phyloP scores from a whole-genome alignment of 257 asterid genomes.

The Rubia yunnanensis region DNA sequence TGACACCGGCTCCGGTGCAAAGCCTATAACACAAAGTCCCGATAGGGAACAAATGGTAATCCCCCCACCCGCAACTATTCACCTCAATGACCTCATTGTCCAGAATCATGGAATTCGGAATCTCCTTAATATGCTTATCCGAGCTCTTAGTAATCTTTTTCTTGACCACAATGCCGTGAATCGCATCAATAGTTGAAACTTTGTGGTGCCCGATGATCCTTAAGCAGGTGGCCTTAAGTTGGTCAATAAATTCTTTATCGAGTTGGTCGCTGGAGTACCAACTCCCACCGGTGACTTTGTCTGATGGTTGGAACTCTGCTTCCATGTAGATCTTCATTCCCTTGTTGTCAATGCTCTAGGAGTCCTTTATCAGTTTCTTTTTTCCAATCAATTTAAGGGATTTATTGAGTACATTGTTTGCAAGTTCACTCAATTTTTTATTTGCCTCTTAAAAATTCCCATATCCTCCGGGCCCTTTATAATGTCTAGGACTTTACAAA shows the following conservation, averaged over 20 bases:
- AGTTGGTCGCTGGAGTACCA: not conserved
- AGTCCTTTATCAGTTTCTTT: not conserved
- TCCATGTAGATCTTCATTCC: not conserved
- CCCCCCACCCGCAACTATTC: slow-evolving; percentile 70
- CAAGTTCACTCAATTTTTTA: not conserved
- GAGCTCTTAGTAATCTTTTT: not conserved
- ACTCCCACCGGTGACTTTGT: not conserved
- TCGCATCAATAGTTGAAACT: not conserved
- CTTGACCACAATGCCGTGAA: not conserved
- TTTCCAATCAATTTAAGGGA: not conserved
- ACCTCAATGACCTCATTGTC: slow-evolving; percentile 54
- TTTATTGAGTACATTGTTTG: not conserved
- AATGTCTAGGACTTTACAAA: not conserved
- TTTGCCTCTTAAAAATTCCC: not conserved
- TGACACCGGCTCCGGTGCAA: slow-evolving; percentile 21
- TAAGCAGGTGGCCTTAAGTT: not conserved
- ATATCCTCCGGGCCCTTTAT: not conserved
- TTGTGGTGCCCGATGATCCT: not conserved
- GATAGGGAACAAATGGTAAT: slow-evolving; percentile 36
- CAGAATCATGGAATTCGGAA: slow-evolving; percentile 39
- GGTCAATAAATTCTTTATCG: not conserved
- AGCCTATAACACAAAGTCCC: slow-evolving; percentile 47
- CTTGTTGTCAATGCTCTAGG: not conserved
- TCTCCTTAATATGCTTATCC: slow-evolving; percentile 26
- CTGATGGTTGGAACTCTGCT: not conserved